phyloP scores from a whole-genome alignment of 768 basidiomycete genomes.

The Chiua virens region DNA sequence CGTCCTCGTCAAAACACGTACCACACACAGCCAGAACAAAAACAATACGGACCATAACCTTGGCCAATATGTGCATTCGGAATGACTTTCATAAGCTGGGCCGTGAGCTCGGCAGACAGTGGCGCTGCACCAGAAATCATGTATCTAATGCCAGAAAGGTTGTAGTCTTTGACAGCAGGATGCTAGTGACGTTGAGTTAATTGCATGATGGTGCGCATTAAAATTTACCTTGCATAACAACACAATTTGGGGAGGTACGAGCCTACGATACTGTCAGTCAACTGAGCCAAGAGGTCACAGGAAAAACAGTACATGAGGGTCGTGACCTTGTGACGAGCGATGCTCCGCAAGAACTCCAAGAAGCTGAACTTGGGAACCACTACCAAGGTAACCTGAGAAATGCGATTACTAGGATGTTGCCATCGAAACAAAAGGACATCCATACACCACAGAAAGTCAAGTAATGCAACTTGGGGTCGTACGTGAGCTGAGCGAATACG shows the following conservation, averaged over 20 bases:
- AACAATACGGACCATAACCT: slow-evolving; percentile 49
- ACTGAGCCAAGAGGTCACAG: neutral
- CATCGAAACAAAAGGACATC: neutral
- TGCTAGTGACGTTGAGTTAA: slow-evolving; percentile 36
- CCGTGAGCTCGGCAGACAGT: slow-evolving; percentile 54
- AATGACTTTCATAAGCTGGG: slow-evolving; percentile 43
- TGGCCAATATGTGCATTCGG: slow-evolving; percentile 66
- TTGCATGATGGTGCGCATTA: neutral
- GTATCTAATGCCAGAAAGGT: slow-evolving; percentile 52
- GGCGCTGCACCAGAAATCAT: slow-evolving; percentile 65
- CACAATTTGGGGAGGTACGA: slow-evolving; percentile 68
- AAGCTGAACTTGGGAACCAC: slow-evolving; percentile 65
- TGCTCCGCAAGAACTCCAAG: slow-evolving; percentile 58
- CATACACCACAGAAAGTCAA: slow-evolving; percentile 53
- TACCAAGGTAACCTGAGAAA: slow-evolving; percentile 50
- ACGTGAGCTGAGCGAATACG: slow-evolving; percentile 3
- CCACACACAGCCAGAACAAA: neutral
- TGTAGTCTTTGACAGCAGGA: slow-evolving; percentile 47
- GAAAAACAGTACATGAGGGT: slow-evolving; percentile 47
- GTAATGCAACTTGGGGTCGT: slow-evolving; percentile 45
- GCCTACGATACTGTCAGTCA: slow-evolving; percentile 30
- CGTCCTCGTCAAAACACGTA: neutral
- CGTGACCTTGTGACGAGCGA: slow-evolving; percentile 54
- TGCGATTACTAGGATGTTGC: neutral
- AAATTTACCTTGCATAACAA: slow-evolving; percentile 61